Evolutionary conservation across 371 early-diverging fungal species (phyloP), one percentile per base, ranked within the genome.

Genomic region (Coemansia sp.): DNA sequence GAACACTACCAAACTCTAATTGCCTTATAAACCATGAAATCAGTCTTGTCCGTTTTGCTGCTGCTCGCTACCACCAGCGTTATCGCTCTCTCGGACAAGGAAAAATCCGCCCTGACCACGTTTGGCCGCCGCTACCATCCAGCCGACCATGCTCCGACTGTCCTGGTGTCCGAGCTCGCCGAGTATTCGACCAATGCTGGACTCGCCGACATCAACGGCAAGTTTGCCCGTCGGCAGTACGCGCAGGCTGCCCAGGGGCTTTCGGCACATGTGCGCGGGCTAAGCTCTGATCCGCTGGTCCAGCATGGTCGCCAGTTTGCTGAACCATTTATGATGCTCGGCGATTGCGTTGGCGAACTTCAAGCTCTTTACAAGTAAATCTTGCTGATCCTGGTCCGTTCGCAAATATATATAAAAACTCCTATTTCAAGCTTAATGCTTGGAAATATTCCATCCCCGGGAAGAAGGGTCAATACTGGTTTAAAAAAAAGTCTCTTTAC

Each of bases 231-330:
- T 11, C 40, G 36, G 35, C 57, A 62, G 7, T 62, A 67, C 43
- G 39, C 48, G 5, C 26, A 42, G 10, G 68, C 68, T 0, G 53
- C 33, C 2, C 9, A 38, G 34, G 54, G 36, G 5, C 58, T 67
- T 5, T 5, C 3, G 1, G 6, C 20, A 0, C 63, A 67, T 43
- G 33, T 61, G 2, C 20, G 16, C 5, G 12, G 52, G 14, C 36
- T 68, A 9, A 57, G 62, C 35, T 16, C 48, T 0, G 68, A 68
- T 16, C 63, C 63, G 1, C 54, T 68, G 3, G 63, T 68, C 4
- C 68, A 68, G 48, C 42, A n/a, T 2, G 59, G 63, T 20, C 53
- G 53, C 16, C 61, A 56, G 48, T 50, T 52, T 4, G 45, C 53
- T 1, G 35, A 33, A 40, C 41, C 58, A 2, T 61, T 61, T n/a